Evolutionary conservation across 768 basidiomycete species (phyloP).

Genomic region (Lactarius hengduanensis): DNA sequence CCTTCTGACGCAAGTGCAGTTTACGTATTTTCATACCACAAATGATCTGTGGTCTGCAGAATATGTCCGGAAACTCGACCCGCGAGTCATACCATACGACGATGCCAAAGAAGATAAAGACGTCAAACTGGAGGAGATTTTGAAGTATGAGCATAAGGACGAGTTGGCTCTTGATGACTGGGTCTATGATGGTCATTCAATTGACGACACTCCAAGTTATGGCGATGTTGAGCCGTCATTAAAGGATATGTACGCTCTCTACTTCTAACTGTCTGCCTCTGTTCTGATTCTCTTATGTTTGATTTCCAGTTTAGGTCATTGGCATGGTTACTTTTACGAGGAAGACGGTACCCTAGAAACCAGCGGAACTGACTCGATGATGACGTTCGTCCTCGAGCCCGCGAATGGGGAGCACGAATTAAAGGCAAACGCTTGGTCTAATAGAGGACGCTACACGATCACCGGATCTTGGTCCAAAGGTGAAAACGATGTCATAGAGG

Average conservation of each 20-base stretch:
- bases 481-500: slow-evolving; percentile 20
- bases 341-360: background rate
- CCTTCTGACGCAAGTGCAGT: slow-evolving; percentile 10
- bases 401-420: slow-evolving; percentile 14
- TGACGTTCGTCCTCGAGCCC: slow-evolving; percentile 19
- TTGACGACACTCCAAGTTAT: slow-evolving; percentile 6
- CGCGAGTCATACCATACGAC: background rate
- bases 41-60: slow-evolving; percentile 7
- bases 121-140: slow-evolving; percentile 11
- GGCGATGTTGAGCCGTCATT: slow-evolving; percentile 10
- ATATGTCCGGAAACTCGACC: slow-evolving; percentile 1
- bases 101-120: slow-evolving; percentile 15
- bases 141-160: slow-evolving; percentile 5
- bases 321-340: slow-evolving; percentile 24
- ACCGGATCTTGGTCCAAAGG: slow-evolving; percentile 24
- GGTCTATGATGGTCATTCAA: slow-evolving; percentile 22
- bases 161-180: slow-evolving; percentile 10
- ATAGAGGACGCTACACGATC: slow-evolving; percentile 24
- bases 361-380: slow-evolving; percentile 6
- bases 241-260: slow-evolving; percentile 13
- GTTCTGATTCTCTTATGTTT: background rate
- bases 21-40: slow-evolving; percentile 2
- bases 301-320: slow-evolving; percentile 17
- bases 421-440: slow-evolving; percentile 19
- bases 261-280: background rate